phyloP scores from a whole-genome alignment of 371 early-diverging fungal genomes.

The Zancudomyces culisetae region DNA sequence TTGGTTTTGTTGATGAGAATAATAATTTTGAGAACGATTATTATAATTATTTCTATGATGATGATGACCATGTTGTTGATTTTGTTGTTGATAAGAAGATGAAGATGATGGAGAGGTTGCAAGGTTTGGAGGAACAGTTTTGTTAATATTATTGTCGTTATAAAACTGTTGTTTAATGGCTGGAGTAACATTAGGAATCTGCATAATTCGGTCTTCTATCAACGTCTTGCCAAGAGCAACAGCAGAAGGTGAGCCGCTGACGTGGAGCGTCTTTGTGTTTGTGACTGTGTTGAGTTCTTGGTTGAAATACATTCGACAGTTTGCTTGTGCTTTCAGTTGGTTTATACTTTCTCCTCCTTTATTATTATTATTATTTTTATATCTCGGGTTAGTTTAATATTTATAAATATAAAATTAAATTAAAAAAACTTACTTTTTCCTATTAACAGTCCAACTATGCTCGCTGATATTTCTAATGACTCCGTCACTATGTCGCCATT shows the following conservation, averaged over 20 bases:
- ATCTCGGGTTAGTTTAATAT: background rate
- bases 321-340: constrained; percentile 55
- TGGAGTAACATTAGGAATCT: no score
- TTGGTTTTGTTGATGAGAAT: constrained; percentile 4
- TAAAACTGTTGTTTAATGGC: no score
- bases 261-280: constrained; percentile 12
- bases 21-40: constrained; percentile 1
- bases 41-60: no score
- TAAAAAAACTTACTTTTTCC: constrained; percentile 32
- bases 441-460: constrained; percentile 58
- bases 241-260: constrained; percentile 11
- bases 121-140: no score
- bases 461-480: constrained; percentile 39
- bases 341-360: constrained; percentile 74
- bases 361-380: background rate
- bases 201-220: constrained; percentile 18
- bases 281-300: constrained; percentile 20
- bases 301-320: constrained; percentile 61
- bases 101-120: background rate
- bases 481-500: background rate
- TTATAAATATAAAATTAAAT: background rate
- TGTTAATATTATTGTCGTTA: no score
- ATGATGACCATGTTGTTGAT: no score
- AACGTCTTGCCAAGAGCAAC: constrained; percentile 14
- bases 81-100: background rate